Evolutionary conservation across 2,329 filamentous ascomycete genomes (phyloP), one percentile per base, ranked within the genome.

Genomic region (Botrytis cinerea): DNA sequence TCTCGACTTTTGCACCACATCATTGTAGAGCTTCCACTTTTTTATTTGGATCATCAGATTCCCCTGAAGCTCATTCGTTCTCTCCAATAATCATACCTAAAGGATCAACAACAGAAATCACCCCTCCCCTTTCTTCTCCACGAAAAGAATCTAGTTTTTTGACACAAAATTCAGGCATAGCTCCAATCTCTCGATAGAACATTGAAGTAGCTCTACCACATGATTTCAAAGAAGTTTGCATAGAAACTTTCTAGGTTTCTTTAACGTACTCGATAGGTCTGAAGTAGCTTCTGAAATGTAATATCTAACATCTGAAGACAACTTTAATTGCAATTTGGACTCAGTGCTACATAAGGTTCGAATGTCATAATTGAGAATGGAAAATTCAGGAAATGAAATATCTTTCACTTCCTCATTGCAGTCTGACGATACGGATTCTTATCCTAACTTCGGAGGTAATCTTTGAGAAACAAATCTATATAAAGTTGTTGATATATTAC

Each of bases 101-200:
- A 8, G 16, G 3, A 57, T 6, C 14, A 57, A 4, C 0, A 14
- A 3, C 0, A n/a, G 12, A 3, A 28, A 4, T 45, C 16, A 3
- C 43, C 14, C 12, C 43, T 28, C 14, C 18, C 7, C 8, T 4
- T 14, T 28, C 7, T 28, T 57, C n/a, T 32, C 51, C 7, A 18
- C 7, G 7, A 0, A 3, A 2, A 57, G n/a, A 7, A 18, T 14
- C 4, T 2, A 1, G 1, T 8, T 2, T 18, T 32, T 18, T 28
- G 18, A 28, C 3, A 8, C 14, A 0, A 22, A 28, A 57, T 57
- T 9, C 16, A 28, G 0, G 0, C 16, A 2, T n/a, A 9, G 18
- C 7, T 57, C n/a, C 1, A 1, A 28, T 28, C n/a, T 57, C 14
- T 28, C n/a, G 18, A 28, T 4, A 2, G 7, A 57, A 32, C n/a